These are phyloP conservation scores for Cercophora scortea DNA, from an alignment of 495 filamentous ascomycete species.

Conservation along the genomic window DNA sequence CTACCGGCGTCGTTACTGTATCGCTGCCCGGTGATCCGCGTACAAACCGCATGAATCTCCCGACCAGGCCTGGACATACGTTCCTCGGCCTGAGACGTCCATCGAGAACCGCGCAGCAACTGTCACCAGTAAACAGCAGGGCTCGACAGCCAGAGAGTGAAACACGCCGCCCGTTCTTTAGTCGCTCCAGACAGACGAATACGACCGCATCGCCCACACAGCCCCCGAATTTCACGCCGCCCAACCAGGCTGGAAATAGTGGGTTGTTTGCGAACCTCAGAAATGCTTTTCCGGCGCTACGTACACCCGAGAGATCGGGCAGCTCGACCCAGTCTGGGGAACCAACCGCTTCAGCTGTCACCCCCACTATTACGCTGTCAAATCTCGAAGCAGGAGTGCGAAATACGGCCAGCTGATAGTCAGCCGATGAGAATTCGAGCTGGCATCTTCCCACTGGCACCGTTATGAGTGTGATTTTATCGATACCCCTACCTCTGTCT, in stretches of 20 bases:
- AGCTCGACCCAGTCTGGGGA: neutral
- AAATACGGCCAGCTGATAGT: neutral
- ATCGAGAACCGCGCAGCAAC: conserved; percentile 3
- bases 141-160: neutral
- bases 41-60: conserved; percentile 35
- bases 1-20: conserved; percentile 15
- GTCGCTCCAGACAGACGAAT: neutral
- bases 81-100: conserved; percentile 20
- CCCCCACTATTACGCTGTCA: conserved; percentile 21
- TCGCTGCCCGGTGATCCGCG: conserved; percentile 14
- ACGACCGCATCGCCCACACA: neutral
- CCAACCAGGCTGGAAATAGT: neutral
- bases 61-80: conserved; percentile 15
- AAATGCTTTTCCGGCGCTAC: conserved; percentile 6
- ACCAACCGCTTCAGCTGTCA: neutral
- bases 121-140: neutral
- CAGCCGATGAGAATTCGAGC: neutral
- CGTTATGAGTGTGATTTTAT: too few relatives aligned
- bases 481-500: too few relatives aligned
- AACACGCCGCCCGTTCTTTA: neutral
- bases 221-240: neutral
- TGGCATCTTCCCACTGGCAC: too few relatives aligned
- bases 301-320: conserved; percentile 3
- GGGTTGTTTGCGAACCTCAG: conserved; percentile 12
- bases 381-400: conserved; percentile 27